A percentile compares a stretch with the other conserved stretches of the same genome.
Evolutionary conservation across 164 flowering plant species (phyloP).

Genomic region (Tetracentron sinense): DNA sequence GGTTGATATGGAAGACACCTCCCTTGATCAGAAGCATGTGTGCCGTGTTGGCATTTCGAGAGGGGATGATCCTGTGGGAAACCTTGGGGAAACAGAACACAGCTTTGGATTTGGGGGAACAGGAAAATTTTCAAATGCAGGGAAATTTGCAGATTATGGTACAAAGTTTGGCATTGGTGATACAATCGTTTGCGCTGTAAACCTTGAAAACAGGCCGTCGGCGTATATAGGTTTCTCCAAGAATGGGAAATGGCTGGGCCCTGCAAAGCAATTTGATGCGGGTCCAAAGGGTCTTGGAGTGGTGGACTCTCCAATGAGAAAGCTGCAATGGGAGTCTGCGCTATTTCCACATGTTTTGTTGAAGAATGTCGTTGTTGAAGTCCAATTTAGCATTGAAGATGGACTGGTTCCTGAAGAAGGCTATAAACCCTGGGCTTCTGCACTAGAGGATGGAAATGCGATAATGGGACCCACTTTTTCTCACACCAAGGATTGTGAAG

Average conservation of each 20-base stretch:
- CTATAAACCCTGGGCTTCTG: conserved; percentile 55
- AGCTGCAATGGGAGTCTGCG: conserved; percentile 40
- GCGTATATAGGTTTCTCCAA: conserved; percentile 48
- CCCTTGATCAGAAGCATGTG: conserved; percentile 43
- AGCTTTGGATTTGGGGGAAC: conserved; percentile 65
- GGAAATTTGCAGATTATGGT: conserved; percentile 48
- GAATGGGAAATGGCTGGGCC: conserved; percentile 62
- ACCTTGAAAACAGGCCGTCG: conserved; percentile 47
- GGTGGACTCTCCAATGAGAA: conserved; percentile 25
- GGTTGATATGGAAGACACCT: conserved; percentile 58
- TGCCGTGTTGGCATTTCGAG: conserved; percentile 61
- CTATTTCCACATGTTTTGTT: conserved; percentile 58
- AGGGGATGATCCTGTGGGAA: conserved; percentile 47
- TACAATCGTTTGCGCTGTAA: conserved; percentile 51
- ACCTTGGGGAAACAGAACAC: conserved; percentile 48
- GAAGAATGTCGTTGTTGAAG: conserved; percentile 58
- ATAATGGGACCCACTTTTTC: conserved; percentile 38
- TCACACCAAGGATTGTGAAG: conserved; percentile 39
- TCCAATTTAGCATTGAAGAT: conserved; percentile 55
- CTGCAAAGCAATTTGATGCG: conserved; percentile 44
- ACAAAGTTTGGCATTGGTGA: conserved; percentile 54
- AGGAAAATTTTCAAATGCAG: conserved; percentile 48
- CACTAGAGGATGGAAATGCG: conserved; percentile 47
- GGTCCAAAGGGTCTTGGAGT: conserved; percentile 41
- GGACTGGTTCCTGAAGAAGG: conserved; percentile 58